Evolutionary conservation across 1,139 yeast species (phyloP).

Genomic region (Casaregolazyma lundiana): DNA sequence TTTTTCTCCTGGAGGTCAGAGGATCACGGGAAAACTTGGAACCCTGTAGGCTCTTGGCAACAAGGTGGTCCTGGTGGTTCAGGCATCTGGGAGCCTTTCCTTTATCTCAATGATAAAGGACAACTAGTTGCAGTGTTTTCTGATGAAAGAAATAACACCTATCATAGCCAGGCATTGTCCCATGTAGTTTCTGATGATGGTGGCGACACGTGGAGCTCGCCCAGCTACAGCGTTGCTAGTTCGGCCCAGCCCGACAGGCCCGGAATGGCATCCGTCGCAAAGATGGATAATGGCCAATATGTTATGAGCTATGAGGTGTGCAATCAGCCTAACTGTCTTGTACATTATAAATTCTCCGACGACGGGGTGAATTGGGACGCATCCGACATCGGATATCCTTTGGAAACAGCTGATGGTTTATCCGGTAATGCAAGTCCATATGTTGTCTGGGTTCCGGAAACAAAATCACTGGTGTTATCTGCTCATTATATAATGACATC

Average conservation of each 20-base stretch:
- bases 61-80: slow-evolving; percentile 1
- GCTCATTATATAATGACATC: slow-evolving; percentile 1
- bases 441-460: slow-evolving; percentile 2
- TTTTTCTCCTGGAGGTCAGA: slow-evolving; percentile 5
- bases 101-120: neutral
- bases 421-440: slow-evolving; percentile 3
- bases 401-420: slow-evolving; percentile 3
- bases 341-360: slow-evolving; percentile 3
- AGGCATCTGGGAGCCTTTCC: slow-evolving; percentile 5
- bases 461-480: slow-evolving; percentile 5
- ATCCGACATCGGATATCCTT: neutral
- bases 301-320: slow-evolving; percentile 7
- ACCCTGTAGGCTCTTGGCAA: slow-evolving; percentile 6
- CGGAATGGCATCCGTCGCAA: slow-evolving; percentile 5
- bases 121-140: slow-evolving; percentile 2
- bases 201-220: slow-evolving; percentile 6
- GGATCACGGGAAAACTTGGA: slow-evolving; percentile 1
- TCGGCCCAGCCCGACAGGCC: slow-evolving; percentile 1
- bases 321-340: slow-evolving; percentile 1
- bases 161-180: slow-evolving; percentile 1
- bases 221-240: neutral
- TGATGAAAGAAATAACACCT: slow-evolving; percentile 4
- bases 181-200: slow-evolving; percentile 4
- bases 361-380: slow-evolving; percentile 6
- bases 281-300: slow-evolving; percentile 6